phyloP scores from a whole-genome alignment of 345 rosid genomes.

The Lenwebbia sp. region DNA sequence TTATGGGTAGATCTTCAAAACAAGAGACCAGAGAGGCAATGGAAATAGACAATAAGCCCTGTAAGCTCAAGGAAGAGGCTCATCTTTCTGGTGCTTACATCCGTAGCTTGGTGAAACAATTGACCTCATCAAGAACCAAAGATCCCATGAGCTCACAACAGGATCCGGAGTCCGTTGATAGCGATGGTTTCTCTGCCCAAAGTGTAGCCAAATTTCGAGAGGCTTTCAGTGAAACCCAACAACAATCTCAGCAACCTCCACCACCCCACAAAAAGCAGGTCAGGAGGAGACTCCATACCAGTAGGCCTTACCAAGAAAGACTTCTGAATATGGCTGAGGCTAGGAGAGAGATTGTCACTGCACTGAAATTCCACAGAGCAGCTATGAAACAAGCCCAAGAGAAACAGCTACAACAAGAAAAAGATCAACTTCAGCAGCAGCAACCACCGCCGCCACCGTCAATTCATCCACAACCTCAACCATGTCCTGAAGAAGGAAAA shows the following conservation, averaged over 20 bases:
- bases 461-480: slow-evolving; percentile 3
- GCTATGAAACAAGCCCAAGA: slow-evolving; percentile 78
- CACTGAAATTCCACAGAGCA: slow-evolving; percentile 85
- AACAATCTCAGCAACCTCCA: slow-evolving; percentile 24
- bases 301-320: slow-evolving; percentile 91
- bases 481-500: slow-evolving; percentile 30
- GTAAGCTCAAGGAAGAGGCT: slow-evolving; percentile 18
- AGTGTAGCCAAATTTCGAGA: slow-evolving; percentile 6
- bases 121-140: slow-evolving; percentile 52
- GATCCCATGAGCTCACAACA: slow-evolving; percentile 25
- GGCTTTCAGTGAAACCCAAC: background rate
- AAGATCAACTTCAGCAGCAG: slow-evolving; percentile 1
- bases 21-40: slow-evolving; percentile 18
- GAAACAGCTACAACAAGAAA: slow-evolving; percentile 25
- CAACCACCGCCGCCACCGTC: slow-evolving; percentile 6
- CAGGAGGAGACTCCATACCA: slow-evolving; percentile 90
- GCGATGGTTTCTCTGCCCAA: slow-evolving; percentile 18
- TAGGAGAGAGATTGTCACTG: slow-evolving; percentile 91
- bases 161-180: slow-evolving; percentile 11
- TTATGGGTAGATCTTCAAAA: slow-evolving; percentile 42
- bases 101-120: slow-evolving; percentile 63
- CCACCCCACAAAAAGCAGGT: slow-evolving; percentile 79
- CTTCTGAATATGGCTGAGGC: slow-evolving; percentile 99
- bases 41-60: slow-evolving; percentile 20
- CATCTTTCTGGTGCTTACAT: slow-evolving; percentile 66